A percentile compares a stretch with the other conserved stretches of the same genome.
phyloP scores from a whole-genome alignment of 202 grass and related monocot species.

The Schoenoplectus triqueter region DNA sequence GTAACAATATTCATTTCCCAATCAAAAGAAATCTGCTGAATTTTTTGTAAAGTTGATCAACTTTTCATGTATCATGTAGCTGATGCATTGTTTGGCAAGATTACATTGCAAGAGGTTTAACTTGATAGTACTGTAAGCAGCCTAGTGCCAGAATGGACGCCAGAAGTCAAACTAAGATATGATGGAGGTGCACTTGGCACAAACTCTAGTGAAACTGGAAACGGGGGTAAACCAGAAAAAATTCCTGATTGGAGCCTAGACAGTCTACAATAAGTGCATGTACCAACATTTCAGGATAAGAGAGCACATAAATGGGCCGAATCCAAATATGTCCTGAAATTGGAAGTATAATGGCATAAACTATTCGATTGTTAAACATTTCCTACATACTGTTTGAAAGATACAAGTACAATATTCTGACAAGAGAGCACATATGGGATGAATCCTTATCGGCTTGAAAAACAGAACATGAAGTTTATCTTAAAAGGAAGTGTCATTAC shows the following conservation, averaged over 20 bases:
- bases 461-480: slow-evolving; percentile 50
- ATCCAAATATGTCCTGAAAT: too few species aligned
- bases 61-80: not conserved
- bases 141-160: not conserved
- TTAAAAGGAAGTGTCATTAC: slow-evolving; percentile 51
- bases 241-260: not conserved
- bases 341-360: too few species aligned
- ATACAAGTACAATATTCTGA: not conserved
- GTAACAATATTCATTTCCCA: too few species aligned
- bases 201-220: not conserved
- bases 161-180: slow-evolving; percentile 3
- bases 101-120: not conserved
- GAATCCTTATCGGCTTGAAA: not conserved
- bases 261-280: not conserved
- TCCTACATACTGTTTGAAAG: not conserved
- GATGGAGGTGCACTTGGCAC: not conserved
- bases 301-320: too few species aligned
- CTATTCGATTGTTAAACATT: too few species aligned
- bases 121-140: not conserved
- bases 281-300: not conserved
- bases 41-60: too few species aligned
- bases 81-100: not conserved
- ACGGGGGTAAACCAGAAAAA: not conserved
- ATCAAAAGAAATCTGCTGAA: too few species aligned
- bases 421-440: not conserved